phyloP scores from a whole-genome alignment of 2,329 filamentous ascomycete genomes.

The Xylaria sp. region DNA sequence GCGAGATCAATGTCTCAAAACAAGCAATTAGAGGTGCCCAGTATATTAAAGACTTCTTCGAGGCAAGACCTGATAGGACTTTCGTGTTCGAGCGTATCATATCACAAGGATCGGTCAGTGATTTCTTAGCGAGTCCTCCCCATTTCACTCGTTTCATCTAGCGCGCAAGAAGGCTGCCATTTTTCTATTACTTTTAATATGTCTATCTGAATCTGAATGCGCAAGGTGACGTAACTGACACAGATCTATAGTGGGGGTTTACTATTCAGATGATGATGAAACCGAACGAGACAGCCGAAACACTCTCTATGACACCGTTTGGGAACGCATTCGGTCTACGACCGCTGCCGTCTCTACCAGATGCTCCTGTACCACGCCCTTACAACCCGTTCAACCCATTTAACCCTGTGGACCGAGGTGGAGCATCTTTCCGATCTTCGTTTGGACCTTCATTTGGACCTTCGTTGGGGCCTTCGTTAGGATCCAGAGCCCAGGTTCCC shows the following conservation, averaged over 20 bases:
- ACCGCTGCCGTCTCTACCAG: neutral
- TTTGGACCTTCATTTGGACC: no score
- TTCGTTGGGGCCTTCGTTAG: no score
- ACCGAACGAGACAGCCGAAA: neutral
- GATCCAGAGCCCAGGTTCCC: neutral
- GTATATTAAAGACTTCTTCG: conserved; percentile 12
- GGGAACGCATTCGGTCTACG: neutral
- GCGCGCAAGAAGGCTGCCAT: no score
- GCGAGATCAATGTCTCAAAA: neutral
- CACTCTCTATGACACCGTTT: neutral
- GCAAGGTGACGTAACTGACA: neutral
- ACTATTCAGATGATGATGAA: conserved; percentile 26
- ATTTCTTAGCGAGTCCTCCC: no score
- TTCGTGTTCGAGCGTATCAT: conserved; percentile 28
- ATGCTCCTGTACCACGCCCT: neutral
- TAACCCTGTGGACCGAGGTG: neutral
- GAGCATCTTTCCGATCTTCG: neutral
- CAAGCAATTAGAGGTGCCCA: conserved; percentile 1
- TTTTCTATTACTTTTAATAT: neutral
- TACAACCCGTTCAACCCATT: no score
- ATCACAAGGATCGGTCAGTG: conserved; percentile 22
- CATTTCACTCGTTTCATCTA: no score
- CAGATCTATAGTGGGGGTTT: conserved; percentile 11
- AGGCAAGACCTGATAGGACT: neutral
- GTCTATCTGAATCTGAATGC: no score